These are phyloP conservation scores for Chalaropsis thielavioides DNA, from an alignment of 2,329 filamentous ascomycete species.

Conservation along the genomic window DNA sequence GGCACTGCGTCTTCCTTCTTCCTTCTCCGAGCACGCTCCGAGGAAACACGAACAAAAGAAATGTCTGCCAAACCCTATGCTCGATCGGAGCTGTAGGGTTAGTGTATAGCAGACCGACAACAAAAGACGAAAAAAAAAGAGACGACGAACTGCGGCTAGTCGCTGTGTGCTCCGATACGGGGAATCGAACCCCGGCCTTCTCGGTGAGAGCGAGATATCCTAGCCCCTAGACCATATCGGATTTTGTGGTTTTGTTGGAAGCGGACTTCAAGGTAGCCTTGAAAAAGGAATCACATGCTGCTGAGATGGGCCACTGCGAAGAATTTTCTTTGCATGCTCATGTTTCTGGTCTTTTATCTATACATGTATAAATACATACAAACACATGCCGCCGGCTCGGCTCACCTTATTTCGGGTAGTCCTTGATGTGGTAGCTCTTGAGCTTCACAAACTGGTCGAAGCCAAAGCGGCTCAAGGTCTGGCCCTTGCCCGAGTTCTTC, in stretches of 20 bases:
- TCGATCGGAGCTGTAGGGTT: background rate
- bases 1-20: no score
- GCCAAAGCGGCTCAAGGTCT: constrained; percentile 76
- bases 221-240: constrained; percentile 19
- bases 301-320: background rate
- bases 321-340: no score
- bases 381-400: background rate
- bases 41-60: no score
- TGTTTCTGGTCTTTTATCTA: background rate
- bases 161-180: constrained; percentile 18
- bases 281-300: background rate
- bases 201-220: constrained; percentile 19
- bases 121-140: background rate
- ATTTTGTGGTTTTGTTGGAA: background rate
- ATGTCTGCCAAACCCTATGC: no score
- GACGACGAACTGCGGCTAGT: background rate
- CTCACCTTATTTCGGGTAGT: constrained; percentile 52
- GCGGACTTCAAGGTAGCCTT: background rate
- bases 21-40: no score
- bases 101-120: background rate
- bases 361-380: background rate
- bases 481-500: constrained; percentile 91
- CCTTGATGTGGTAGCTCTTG: constrained; percentile 90
- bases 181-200: constrained; percentile 21
- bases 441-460: constrained; percentile 94